Base-by-base conservation (phyloP, 129 eudicot species). In the Helianthus tuberosus region DNA sequence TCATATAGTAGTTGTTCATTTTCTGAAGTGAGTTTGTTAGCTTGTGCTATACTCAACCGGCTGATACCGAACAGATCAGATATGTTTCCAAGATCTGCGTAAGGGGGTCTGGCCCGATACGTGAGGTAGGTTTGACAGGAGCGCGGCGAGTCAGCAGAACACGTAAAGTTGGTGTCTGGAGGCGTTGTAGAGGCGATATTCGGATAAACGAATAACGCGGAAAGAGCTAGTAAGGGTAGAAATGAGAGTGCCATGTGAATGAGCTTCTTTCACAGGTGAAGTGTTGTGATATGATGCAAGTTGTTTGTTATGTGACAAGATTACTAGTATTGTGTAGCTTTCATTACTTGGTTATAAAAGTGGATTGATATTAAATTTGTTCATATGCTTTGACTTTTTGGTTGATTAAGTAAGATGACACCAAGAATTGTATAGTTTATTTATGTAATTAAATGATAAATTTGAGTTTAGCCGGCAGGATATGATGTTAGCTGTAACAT, bases 21-120 rank as follows among this genome's bases (percentile, higher is more conserved):
- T 67, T 86, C 90, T 10, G 96, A 86, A 5, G 81, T 47, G 58
- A 91, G 82, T 29, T 79, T 76, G 49, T 67, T 91, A 12, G 96
- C 84, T 58, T 84, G 41, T 35, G 89, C 80, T 57, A 91, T 81
- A 41, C 68, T 74, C 66, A 74, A 47, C 20, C 86, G 83, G 77
- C 90, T 91, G 59, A 88, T 78, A 25, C 82, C 86, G 39, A 91
- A 88, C 20, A 91, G 86, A 75, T 82, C 90, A 15, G 96, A 88
- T 36, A 91, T 84, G 14, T 47, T 75, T 9, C 86, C 91, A 1
- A 91, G 85, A 71, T 77, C 73, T 68, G 86, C 47, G 67, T 78
- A 86, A 25, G 92, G 89, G 61, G 80, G 29, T 64, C 79, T 61
- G 43, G 84, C 96, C 4, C 89, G 90, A 70, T 86, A 91, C 1